Evolutionary conservation across 2,329 filamentous ascomycete species (phyloP).

Genomic region (Beauveria varroae): DNA sequence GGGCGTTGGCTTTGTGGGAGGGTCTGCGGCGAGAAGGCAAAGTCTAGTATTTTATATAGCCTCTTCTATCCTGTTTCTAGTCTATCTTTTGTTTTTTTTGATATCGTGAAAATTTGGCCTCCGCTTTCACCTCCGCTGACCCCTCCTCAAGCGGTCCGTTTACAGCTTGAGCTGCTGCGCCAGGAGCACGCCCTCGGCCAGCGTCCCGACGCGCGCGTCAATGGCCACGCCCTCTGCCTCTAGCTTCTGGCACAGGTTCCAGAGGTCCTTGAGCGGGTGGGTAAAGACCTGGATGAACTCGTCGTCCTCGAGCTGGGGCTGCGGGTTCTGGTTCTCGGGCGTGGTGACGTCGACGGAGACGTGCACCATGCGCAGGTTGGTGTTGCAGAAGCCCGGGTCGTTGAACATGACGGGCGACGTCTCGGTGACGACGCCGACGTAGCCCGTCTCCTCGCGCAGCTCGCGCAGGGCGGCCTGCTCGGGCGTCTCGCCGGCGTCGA

Average conservation of each 20-base stretch:
- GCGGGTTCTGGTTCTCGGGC: conserved; percentile 60
- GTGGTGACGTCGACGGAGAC: conserved; percentile 62
- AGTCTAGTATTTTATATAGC: conserved; percentile 21
- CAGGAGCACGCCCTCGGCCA: conserved; percentile 72
- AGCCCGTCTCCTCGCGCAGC: conserved; percentile 60
- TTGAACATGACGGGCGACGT: conserved; percentile 61
- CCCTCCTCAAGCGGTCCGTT: neutral
- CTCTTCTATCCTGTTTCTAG: neutral
- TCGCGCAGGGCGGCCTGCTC: conserved; percentile 57
- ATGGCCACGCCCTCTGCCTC: conserved; percentile 69
- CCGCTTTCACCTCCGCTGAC: too few relatives aligned
- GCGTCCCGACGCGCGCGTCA: conserved; percentile 68
- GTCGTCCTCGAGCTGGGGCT: conserved; percentile 66
- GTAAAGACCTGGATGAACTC: conserved; percentile 79
- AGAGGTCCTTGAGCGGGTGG: conserved; percentile 56
- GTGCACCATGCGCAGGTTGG: conserved; percentile 63
- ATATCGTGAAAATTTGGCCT: neutral
- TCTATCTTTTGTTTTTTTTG: neutral
- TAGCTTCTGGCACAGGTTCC: conserved; percentile 57
- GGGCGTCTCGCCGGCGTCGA: conserved; percentile 54
- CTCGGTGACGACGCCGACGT: conserved; percentile 46
- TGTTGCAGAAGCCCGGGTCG: conserved; percentile 60
- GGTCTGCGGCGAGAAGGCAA: conserved; percentile 42
- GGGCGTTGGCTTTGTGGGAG: conserved; percentile 52
- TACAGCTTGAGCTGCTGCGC: conserved; percentile 49